A percentile compares a stretch with the other conserved stretches of the same genome.
These are phyloP conservation scores for Populus euphratica DNA, from an alignment of 345 rosid genomes.

Conservation along the genomic window DNA sequence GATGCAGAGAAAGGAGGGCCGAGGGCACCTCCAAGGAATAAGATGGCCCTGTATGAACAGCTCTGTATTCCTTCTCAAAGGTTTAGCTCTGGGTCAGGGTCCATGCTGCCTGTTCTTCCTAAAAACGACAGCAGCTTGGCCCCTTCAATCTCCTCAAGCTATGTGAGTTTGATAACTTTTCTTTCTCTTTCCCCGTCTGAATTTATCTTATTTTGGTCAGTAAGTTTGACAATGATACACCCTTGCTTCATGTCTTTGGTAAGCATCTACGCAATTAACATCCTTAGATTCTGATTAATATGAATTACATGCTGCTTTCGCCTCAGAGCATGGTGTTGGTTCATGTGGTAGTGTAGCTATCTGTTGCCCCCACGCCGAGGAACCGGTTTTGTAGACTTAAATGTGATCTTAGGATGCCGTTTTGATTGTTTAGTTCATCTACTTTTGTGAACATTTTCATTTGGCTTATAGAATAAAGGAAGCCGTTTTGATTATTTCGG, in stretches of 20 bases:
- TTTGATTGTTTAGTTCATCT: background rate
- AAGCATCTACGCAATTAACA: background rate
- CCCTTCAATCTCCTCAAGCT: constrained; percentile 37
- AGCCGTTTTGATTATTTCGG: background rate
- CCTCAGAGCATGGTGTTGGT: background rate
- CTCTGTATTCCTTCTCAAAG: constrained; percentile 57
- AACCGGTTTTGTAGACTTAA: background rate
- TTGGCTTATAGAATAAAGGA: background rate
- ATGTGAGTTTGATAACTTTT: constrained; percentile 32
- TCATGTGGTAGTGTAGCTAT: background rate
- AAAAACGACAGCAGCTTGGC: constrained; percentile 22
- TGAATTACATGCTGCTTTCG: background rate
- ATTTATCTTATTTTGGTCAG: constrained; percentile 1
- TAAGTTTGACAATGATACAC: background rate
- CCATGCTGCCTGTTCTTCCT: constrained; percentile 37
- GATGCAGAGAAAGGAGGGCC: constrained; percentile 63
- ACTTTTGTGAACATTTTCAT: background rate
- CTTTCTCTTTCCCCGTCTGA: background rate
- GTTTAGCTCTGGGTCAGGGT: constrained; percentile 29
- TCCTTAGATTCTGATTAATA: background rate
- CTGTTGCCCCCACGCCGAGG: background rate
- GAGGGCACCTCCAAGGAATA: constrained; percentile 71
- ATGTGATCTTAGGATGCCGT: background rate
- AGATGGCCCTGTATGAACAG: constrained; percentile 76
- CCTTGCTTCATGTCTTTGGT: constrained; percentile 7